Percentiles rank a stretch among this genome's conserved stretches.
Evolutionary conservation across 805 yeast species (phyloP).

Genomic region (Zygoascus bituminiphila): DNA sequence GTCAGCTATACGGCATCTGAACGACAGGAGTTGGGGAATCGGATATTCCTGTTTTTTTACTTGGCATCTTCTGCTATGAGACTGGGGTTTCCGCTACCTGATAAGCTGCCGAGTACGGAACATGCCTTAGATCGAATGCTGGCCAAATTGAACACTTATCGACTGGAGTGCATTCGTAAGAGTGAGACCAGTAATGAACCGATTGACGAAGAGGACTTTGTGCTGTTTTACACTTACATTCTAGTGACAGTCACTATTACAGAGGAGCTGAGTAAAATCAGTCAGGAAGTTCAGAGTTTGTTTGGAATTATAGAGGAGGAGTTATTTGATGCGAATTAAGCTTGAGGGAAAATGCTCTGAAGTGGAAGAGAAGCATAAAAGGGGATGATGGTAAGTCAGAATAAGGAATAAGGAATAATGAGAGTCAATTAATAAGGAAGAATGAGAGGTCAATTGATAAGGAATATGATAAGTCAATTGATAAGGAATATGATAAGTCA

Average conservation of each 20-base stretch:
- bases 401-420: too few relatives aligned
- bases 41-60: slow-evolving; percentile 69
- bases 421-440: too few relatives aligned
- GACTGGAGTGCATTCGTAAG: slow-evolving; percentile 32
- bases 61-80: slow-evolving; percentile 55
- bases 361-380: too few relatives aligned
- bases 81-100: slow-evolving; percentile 70
- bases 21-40: slow-evolving; percentile 58
- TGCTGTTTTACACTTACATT: slow-evolving; percentile 64
- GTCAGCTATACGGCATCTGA: slow-evolving; percentile 42
- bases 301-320: slow-evolving; percentile 51
- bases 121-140: slow-evolving; percentile 65
- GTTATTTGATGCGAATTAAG: neutral
- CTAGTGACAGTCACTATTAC: slow-evolving; percentile 62
- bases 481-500: too few relatives aligned
- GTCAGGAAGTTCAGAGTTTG: slow-evolving; percentile 45
- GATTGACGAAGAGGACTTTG: slow-evolving; percentile 61
- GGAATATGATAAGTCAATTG: too few relatives aligned
- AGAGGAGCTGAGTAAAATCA: slow-evolving; percentile 53
- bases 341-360: too few relatives aligned
- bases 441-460: too few relatives aligned
- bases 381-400: too few relatives aligned
- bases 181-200: slow-evolving; percentile 17
- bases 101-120: slow-evolving; percentile 66
- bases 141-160: slow-evolving; percentile 51